Evolutionary conservation across 179 eudicot genomes (phyloP), one percentile per base, ranked within the genome.

Genomic region (Spinacia oleracea): DNA sequence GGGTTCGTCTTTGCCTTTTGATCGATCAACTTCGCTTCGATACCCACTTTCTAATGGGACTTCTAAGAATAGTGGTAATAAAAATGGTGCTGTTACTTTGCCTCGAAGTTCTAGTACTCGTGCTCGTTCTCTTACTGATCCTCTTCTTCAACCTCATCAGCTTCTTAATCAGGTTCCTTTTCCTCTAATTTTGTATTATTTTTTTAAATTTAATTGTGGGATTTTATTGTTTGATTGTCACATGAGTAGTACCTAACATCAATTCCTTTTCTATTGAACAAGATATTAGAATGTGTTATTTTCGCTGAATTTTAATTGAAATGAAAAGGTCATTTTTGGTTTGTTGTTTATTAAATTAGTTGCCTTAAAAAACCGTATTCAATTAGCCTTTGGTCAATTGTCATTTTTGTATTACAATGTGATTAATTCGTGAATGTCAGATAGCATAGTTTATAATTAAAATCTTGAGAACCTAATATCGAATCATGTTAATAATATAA

Each of bases 81-180:
- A 27, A 23, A 62, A 45, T 9, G 32, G 35, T n/a, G 72, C 34
- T 25, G 73, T 23, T 31, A 48, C 78, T 27, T 75, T 94, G 88
- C 90, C 94, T 4, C 80, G 98, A 72, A 89, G 97, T 79, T 86
- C 90, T 15, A 93, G 98, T 73, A 76, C 98, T 51, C 82, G 98
- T 75, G 80, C 97, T 29, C 83, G 94, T 23, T 93, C 94, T 29
- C 78, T 86, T 18, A 87, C 89, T 77, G 98, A 94, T 90, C 96
- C 97, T 81, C 85, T 94, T 60, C 88, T 93, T 78, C 93, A 88
- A 14, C 97, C 83, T 58, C 78, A 66, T 72, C 83, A 80, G 50
- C 78, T 83, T 27, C 9, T 80, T 80, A 77, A 80, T 68, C 86
- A 83, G 86, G 86, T 83, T 79, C 72, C 12, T 27, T 27, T 62